Base-by-base conservation (phyloP, 2,329 filamentous ascomycete genomes). In the Penicillium expansum region DNA sequence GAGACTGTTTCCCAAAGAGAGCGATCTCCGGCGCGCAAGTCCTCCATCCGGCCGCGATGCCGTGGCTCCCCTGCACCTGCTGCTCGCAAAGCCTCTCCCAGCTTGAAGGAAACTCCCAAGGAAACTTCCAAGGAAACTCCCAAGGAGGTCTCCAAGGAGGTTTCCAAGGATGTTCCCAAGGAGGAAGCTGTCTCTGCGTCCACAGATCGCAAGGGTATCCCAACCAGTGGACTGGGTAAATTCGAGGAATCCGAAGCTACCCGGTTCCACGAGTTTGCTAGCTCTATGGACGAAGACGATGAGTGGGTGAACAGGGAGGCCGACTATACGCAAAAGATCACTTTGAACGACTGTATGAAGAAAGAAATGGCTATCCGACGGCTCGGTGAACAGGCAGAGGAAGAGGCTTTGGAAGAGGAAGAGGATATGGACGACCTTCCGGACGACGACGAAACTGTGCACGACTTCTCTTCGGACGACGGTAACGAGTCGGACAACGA, bases 361-460 rank as follows among this genome's bases (percentile, higher is more conserved):
- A 95, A 96, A 75, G 94, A 99, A 76, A 92, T 91, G 60, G 86
- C 86, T 30, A 94, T 99, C 61, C 88, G 93, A 48, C 87, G 89
- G 60, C 78, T 97, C 27, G 93, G 87, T 47, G 88, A 91, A 70
- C 93, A 99, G 74, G 94, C 87, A 1, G 94, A 97, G 70, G 91
- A 95, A 67, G 94, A 97, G 74, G 92, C 87, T 10, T 81, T 89
- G 54, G 88, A 91, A 55, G 87, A 90, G 48, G 86, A 88, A n/a
- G 86, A 87, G 8, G 79, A 81, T 4, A 77, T 80, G 2, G 81
- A 88, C 53, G 86, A 87, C 37, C 85, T 87, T 20, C 87, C 86
- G 0, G 86, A 88, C 24, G 86, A 88, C 27, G 87, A 87, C 37
- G 81, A 83, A 2, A 83, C 75, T 20, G 71, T 79, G 18, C 80